Conservation (phyloP, 306 rosid species). For the Cicer judaicum region DNA sequence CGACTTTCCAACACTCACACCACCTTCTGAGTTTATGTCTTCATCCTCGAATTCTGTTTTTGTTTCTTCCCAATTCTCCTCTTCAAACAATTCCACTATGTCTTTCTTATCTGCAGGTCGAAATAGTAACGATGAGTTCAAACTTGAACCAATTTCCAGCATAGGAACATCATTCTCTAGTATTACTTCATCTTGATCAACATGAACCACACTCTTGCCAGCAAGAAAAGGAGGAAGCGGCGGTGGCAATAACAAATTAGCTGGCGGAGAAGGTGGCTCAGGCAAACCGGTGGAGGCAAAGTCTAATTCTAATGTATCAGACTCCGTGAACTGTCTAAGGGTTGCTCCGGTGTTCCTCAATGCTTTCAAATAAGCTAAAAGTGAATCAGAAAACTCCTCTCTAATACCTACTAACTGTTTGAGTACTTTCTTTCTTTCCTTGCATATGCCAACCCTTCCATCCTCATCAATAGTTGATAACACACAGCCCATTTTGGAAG, state of each 20-base stretch:
- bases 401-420: constrained; percentile 71
- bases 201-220: constrained; percentile 46
- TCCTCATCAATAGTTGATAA: constrained; percentile 71
- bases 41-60: constrained; percentile 75
- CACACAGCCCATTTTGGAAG: constrained; percentile 78
- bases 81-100: constrained; percentile 52
- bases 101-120: constrained; percentile 44
- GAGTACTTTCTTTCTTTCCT: constrained; percentile 78
- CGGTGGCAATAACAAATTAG: constrained; percentile 68
- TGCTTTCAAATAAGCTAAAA: constrained; percentile 70
- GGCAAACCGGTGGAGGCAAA: constrained; percentile 48
- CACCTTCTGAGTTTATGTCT: constrained; percentile 61
- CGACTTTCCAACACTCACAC: constrained; percentile 45
- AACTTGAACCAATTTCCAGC: constrained; percentile 40
- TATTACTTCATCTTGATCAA: constrained; percentile 49
- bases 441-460: constrained; percentile 70
- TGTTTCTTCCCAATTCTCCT: constrained; percentile 84
- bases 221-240: constrained; percentile 70
- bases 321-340: constrained; percentile 85
- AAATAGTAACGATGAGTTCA: constrained; percentile 46
- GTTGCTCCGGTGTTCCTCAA: constrained; percentile 81
- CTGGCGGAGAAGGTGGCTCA: constrained; percentile 63
- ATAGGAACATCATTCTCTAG: constrained; percentile 45
- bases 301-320: constrained; percentile 78
- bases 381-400: constrained; percentile 80